Evolutionary conservation across 176 grass and related monocot genomes (phyloP), one percentile per base, ranked within the genome.

Genomic region (Guadua angustifolia): DNA sequence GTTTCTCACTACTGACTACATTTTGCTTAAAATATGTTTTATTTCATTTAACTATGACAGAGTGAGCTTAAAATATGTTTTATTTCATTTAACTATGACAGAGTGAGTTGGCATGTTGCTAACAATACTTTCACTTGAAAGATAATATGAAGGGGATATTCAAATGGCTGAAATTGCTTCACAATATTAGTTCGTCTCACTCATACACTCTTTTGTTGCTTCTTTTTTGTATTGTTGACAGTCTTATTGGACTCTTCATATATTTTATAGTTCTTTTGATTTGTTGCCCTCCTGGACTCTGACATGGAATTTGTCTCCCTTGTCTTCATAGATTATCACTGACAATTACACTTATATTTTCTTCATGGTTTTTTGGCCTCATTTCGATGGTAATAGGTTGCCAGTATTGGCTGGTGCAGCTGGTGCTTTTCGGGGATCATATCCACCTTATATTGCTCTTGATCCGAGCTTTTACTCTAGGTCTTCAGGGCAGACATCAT

Each of bases 361-460:
- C 35, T 86, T 16, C 71, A 67, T 13, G 42, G 15, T n/a, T 69
- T 76, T 21, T 67, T 69, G 36, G 56, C 72, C 24, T 51, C 26
- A n/a, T n/a, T n/a, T n/a, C n/a, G 33, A 33, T 87, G 52, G 14
- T 67, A 82, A 80, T 76, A 99, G 93, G 93, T 83, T 96, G 49
- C 93, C 93, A 69, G 71, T 95, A 57, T 87, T 99, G 83, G 91
- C 97, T 60, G 93, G 91, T 38, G 78, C 83, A 57, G 29, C 87
- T 88, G 93, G 91, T 52, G 79, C 89, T 71, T 86, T 97, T 82
- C 90, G 92, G 61, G 86, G 84, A 79, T 86, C 90, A 6, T 97
- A 91, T 95, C 90, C 82, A 72, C 93, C 93, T 56, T 99, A 99
- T 57, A 92, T 99, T 81, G 55, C 93, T 40, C 89, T 97, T 55